A percentile compares a stretch with the other conserved stretches of the same genome.
phyloP scores from a whole-genome alignment of 2,329 filamentous ascomycete genomes.

The Penicillium sp. region DNA sequence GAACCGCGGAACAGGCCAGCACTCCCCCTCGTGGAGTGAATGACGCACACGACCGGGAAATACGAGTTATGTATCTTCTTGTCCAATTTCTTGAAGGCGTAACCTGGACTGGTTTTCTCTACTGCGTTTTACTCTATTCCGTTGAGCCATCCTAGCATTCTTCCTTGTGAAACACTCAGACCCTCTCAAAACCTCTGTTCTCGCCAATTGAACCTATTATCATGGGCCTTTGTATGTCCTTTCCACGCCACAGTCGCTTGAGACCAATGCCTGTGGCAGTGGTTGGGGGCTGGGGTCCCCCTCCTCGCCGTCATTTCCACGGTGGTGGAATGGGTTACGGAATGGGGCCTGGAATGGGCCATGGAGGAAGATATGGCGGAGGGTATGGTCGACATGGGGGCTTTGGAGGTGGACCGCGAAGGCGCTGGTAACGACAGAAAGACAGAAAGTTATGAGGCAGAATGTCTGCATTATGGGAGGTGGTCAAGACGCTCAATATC shows the following conservation, averaged over 20 bases:
- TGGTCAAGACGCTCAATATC: neutral
- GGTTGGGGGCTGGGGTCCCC: conserved; percentile 17
- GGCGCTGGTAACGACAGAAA: neutral
- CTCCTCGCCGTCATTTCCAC: conserved; percentile 19
- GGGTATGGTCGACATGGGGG: conserved; percentile 14
- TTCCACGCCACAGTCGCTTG: conserved; percentile 16
- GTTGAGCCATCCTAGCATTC: neutral
- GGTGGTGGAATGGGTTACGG: conserved; percentile 19
- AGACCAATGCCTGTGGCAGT: conserved; percentile 15
- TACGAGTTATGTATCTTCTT: neutral
- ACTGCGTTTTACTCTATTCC: neutral
- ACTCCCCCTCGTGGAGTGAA: conserved; percentile 6
- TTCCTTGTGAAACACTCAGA: neutral
- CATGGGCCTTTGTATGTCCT: conserved; percentile 28
- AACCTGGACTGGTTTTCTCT: neutral
- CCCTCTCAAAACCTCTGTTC: too few relatives aligned
- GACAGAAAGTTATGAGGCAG: neutral
- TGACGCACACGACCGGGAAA: conserved; percentile 20
- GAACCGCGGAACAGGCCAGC: conserved; percentile 7
- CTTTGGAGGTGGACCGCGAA: conserved; percentile 9
- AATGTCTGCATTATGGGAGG: too few relatives aligned
- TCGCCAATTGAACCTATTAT: neutral
- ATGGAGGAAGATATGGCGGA: conserved; percentile 15
- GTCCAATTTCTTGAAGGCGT: neutral
- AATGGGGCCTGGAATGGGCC: conserved; percentile 17